Conservation (phyloP, 2,329 filamentous ascomycete species). For the Stromatinia cepivora region DNA sequence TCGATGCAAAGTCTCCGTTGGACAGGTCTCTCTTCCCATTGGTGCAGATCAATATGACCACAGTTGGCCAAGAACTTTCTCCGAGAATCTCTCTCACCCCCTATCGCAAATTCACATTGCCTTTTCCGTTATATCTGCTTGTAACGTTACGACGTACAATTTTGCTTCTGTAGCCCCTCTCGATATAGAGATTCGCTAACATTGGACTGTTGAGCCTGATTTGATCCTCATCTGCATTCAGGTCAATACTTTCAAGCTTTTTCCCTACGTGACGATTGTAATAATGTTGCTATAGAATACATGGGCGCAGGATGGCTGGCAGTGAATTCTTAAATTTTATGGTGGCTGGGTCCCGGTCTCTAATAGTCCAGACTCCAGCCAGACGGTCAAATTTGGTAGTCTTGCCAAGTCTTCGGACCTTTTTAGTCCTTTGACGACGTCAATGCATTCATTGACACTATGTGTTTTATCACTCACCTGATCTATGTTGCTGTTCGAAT, state of each 20-base stretch:
- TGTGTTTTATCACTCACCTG: background rate
- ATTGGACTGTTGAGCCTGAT: no score
- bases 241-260: background rate
- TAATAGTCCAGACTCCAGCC: no score
- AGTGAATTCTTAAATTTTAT: background rate
- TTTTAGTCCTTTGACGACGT: background rate
- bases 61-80: no score
- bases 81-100: no score
- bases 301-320: no score
- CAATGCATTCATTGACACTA: background rate
- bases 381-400: background rate
- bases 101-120: background rate
- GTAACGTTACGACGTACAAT: background rate
- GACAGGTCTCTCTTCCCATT: no score
- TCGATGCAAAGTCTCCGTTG: no score
- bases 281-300: background rate
- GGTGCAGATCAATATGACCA: no score
- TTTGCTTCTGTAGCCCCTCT: background rate
- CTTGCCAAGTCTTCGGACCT: background rate
- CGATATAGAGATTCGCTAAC: background rate
- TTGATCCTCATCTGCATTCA: background rate
- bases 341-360: no score
- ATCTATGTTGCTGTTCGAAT: background rate
- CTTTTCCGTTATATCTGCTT: background rate
- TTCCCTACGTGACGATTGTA: no score